Evolutionary conservation across 257 asterid genomes (phyloP).

Genomic region (Scutellaria minor): DNA sequence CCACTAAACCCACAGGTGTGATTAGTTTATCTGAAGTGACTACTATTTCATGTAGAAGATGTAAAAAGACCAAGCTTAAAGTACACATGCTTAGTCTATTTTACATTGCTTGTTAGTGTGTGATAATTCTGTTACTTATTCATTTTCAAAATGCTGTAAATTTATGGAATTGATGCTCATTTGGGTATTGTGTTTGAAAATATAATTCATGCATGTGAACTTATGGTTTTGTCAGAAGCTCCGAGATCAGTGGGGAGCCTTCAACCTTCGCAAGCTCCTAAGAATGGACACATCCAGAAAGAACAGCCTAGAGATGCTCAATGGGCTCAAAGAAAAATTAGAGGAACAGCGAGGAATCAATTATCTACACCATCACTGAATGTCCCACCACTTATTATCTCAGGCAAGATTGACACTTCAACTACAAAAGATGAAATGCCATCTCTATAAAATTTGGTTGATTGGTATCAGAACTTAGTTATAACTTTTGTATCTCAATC

Average conservation of each 20-base stretch:
- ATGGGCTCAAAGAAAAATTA: conserved; percentile 32
- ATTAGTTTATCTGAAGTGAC: conserved; percentile 9
- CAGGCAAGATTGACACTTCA: conserved; percentile 46
- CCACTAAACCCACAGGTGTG: conserved; percentile 45
- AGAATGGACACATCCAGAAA: conserved; percentile 30
- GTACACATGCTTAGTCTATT: neutral
- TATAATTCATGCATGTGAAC: conserved; percentile 3
- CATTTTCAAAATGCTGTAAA: conserved; percentile 9
- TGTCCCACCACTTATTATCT: conserved; percentile 32
- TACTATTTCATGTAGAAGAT: conserved; percentile 4
- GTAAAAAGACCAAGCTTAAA: neutral
- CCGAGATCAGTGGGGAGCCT: conserved; percentile 22
- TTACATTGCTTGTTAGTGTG: neutral
- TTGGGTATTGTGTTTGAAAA: conserved; percentile 1
- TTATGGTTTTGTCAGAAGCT: conserved; percentile 37
- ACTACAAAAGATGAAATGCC: no score
- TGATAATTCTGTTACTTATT: conserved; percentile 13
- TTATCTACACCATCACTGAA: conserved; percentile 28
- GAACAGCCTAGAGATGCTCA: conserved; percentile 32
- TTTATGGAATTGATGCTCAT: conserved; percentile 9
- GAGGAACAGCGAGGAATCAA: conserved; percentile 28
- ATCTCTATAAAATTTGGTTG: conserved; percentile 13
- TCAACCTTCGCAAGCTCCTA: conserved; percentile 33
- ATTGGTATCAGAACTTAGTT: conserved; percentile 17
- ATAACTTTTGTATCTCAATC: conserved; percentile 13